phyloP scores from a whole-genome alignment of 352 stramenopile genomes.

The Phytophthora sp. region DNA sequence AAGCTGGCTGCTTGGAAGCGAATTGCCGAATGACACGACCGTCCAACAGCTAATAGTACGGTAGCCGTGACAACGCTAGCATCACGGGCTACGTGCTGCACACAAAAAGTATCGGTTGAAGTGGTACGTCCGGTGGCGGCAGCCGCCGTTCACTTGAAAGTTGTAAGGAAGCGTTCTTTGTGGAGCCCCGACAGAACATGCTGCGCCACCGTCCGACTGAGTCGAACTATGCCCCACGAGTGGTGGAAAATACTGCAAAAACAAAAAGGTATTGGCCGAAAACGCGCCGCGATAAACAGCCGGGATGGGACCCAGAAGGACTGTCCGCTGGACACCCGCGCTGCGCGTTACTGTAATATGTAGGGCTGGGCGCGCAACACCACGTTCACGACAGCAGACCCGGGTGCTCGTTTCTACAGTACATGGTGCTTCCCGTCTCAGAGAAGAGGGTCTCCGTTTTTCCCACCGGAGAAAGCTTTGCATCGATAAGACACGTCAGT shows the following conservation, averaged over 20 bases:
- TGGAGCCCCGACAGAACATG: neutral
- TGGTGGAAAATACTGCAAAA: constrained; percentile 9
- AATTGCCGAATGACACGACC: constrained; percentile 28
- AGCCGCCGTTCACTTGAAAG: neutral
- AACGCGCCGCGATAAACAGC: constrained; percentile 7
- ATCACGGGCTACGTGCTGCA: constrained; percentile 8
- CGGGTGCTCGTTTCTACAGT: neutral
- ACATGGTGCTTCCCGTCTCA: constrained; percentile 14
- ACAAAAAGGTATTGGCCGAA: constrained; percentile 15
- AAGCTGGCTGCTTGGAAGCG: constrained; percentile 24
- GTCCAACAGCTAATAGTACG: neutral
- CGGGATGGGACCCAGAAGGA: constrained; percentile 2
- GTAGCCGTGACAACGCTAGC: neutral
- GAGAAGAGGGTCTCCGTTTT: neutral
- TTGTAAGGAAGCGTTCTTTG: neutral
- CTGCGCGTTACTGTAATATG: too few relatives aligned
- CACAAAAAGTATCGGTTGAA: constrained; percentile 24
- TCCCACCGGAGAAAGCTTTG: neutral
- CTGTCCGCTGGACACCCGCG: too few relatives aligned
- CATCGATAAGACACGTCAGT: neutral
- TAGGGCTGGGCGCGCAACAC: constrained; percentile 1
- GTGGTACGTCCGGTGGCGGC: neutral
- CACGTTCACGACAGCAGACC: neutral
- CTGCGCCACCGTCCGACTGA: neutral
- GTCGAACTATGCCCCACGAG: neutral